Base-by-base conservation (phyloP, 139 green algal genomes). In the Chlamydomonas sphaeroides region DNA sequence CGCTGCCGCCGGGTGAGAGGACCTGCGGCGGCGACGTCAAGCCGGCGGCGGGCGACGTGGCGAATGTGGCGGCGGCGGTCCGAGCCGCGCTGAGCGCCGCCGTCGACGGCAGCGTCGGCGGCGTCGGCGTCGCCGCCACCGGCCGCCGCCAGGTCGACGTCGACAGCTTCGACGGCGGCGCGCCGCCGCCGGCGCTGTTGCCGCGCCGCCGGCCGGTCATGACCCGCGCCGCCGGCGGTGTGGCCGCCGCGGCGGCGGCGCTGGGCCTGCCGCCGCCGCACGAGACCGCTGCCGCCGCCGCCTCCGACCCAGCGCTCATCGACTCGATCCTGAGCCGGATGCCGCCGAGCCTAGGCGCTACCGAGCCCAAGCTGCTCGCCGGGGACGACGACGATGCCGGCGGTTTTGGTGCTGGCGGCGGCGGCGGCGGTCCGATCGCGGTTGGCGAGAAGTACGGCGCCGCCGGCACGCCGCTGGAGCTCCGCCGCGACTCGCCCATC, bases 401-500 rank as follows among this genome's bases (percentile, higher is more conserved):
- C n/a, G n/a, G n/a, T n/a, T n/a, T n/a, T n/a, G n/a, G n/a, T n/a
- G n/a, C n/a, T n/a, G n/a, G n/a, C n/a, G n/a, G n/a, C n/a, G n/a
- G n/a, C n/a, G n/a, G n/a, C n/a, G n/a, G n/a, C n/a, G n/a, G n/a
- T n/a, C 45, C 45, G 45, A 53, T 14, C 45, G 45, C 45, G 11
- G 11, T 14, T 53, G 35, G 53, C 33, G 66, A 63, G 62, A 57
- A 61, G 65, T 35, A 74, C 68, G 76, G 59, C 26, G 78, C 71
- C 20, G 80, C 87, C 65, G 92, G 91, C n/a, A 90, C 87, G 21
- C 59, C 86, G 1, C 38, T 72, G 7, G 89, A 93, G 51, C 41
- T 89, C 81, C 66, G 82, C 30, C 84, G 91, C 23, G 85, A 86
- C 56, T 93, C 86, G 77, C 94, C 96, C 41, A 98, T 99, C 39